A percentile compares a stretch with the other conserved stretches of the same genome.
These are phyloP conservation scores for Solidago caesia DNA, from an alignment of 129 eudicot species.

Conservation along the genomic window DNA sequence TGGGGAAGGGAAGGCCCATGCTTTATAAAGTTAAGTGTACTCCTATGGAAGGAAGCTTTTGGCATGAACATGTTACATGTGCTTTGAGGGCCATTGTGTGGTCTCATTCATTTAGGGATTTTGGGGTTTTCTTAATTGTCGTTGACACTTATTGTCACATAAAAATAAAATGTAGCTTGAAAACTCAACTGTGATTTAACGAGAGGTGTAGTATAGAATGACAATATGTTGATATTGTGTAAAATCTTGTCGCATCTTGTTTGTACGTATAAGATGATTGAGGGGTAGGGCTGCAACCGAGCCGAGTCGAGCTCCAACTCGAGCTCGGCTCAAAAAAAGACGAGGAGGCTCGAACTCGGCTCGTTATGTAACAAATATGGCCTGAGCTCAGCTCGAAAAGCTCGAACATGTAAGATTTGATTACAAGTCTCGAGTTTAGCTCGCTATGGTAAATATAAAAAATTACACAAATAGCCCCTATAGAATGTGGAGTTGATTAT, in stretches of 20 bases:
- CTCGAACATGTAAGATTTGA: too few relatives aligned
- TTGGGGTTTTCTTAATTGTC: conserved; percentile 35
- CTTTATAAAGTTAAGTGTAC: conserved; percentile 23
- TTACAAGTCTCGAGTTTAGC: too few relatives aligned
- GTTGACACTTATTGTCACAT: conserved; percentile 4
- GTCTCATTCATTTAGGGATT: conserved; percentile 28
- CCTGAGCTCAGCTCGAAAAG: too few relatives aligned
- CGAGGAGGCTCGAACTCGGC: too few relatives aligned
- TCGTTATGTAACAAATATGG: too few relatives aligned
- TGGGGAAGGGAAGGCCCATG: conserved; percentile 26
- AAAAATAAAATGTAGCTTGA: neutral
- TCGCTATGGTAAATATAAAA: too few relatives aligned
- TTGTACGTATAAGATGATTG: neutral
- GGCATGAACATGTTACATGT: conserved; percentile 42
- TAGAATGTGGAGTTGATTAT: too few relatives aligned
- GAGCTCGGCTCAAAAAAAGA: too few relatives aligned
- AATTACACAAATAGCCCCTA: too few relatives aligned
- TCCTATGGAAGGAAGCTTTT: conserved; percentile 26
- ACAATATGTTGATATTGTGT: neutral
- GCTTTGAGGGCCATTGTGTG: conserved; percentile 35
- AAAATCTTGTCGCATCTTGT: neutral
- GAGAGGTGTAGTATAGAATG: neutral
- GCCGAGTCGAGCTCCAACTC: too few relatives aligned
- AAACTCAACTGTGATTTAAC: neutral
- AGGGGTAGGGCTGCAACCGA: too few relatives aligned